Base-by-base conservation (phyloP, 495 filamentous ascomycete genomes). In the Beverwykella pulmonaria region DNA sequence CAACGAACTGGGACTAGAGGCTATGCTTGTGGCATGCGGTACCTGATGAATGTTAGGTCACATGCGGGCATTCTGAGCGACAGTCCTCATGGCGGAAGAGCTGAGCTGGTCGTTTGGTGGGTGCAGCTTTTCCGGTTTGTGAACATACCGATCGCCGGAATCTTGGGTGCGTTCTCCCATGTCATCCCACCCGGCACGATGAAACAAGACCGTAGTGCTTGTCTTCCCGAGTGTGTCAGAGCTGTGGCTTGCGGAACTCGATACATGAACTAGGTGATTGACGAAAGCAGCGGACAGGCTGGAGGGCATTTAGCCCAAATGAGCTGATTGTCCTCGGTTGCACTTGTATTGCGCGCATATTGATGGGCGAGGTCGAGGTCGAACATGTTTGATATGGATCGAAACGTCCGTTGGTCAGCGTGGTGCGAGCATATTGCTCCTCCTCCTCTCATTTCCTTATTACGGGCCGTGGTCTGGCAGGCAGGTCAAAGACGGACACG, bases 401-500 rank as follows among this genome's bases (percentile, higher is more conserved):
- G 26, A 47, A 39, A 44, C 30, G 39, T 12, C 39, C 34, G 29
- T 8, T 47, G 36, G 36, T 26, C 61, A 10, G 55, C 23, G n/a
- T 48, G 34, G 30, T 44, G 49, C 6, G 19, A 25, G 55, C 53
- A 68, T 68, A 68, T 63, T 68, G 59, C 34, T 49, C 27, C 29
- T 46, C 53, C 0, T 46, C 59, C 53, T 59, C 58, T 44, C 63
- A 68, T 68, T 54, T 68, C 65, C 60, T 50, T 47, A 26, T 44
- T 44, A 44, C 39, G 39, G 39, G 39, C 39, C 48, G 59, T 47
- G 23, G 19, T 53, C 23, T 19, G 3, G 14, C 59, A 49, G 23
- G 53, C 52, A 68, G 52, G 29, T 66, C 27, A 47, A 29, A 44
- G 52, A 20, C 57, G 57, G 62, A 66, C 68, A 70, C 68, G 68